Evolutionary conservation across 768 basidiomycete species (phyloP).

Genomic region (Megacollybia marginata): DNA sequence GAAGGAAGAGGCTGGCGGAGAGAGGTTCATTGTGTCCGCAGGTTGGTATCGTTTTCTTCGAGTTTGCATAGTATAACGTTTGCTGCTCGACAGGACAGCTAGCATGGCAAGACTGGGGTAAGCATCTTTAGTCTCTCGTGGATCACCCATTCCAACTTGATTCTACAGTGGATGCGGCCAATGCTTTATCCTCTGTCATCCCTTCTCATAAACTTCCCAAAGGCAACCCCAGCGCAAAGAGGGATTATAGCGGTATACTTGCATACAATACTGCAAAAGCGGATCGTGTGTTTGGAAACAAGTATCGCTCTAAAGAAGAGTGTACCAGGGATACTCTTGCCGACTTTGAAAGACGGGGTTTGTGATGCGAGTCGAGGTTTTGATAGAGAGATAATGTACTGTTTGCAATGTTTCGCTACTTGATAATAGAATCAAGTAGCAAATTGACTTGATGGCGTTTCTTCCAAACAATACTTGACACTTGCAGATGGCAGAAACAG

Average conservation of each 20-base stretch:
- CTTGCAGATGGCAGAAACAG: too few relatives aligned
- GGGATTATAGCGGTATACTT: neutral
- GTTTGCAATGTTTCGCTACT: too few relatives aligned
- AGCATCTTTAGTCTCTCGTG: neutral
- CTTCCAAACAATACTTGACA: too few relatives aligned
- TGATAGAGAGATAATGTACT: too few relatives aligned
- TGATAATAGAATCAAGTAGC: too few relatives aligned
- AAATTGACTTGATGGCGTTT: too few relatives aligned
- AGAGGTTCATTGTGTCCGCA: constrained; percentile 34
- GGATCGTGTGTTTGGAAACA: neutral
- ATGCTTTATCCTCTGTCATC: neutral
- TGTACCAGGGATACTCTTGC: neutral
- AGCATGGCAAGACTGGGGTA: constrained; percentile 1
- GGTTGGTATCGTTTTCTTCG: neutral
- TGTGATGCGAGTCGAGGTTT: neutral
- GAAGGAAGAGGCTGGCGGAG: constrained; percentile 32
- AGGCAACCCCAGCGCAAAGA: neutral
- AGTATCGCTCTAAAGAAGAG: neutral
- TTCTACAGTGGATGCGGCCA: neutral
- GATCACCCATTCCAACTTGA: neutral
- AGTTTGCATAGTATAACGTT: too few relatives aligned
- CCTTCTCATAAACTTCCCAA: neutral
- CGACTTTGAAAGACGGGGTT: neutral
- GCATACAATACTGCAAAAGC: neutral
- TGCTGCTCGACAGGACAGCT: neutral